phyloP scores from a whole-genome alignment of 2,329 filamentous ascomycete genomes.

The Chaetomium globosum region DNA sequence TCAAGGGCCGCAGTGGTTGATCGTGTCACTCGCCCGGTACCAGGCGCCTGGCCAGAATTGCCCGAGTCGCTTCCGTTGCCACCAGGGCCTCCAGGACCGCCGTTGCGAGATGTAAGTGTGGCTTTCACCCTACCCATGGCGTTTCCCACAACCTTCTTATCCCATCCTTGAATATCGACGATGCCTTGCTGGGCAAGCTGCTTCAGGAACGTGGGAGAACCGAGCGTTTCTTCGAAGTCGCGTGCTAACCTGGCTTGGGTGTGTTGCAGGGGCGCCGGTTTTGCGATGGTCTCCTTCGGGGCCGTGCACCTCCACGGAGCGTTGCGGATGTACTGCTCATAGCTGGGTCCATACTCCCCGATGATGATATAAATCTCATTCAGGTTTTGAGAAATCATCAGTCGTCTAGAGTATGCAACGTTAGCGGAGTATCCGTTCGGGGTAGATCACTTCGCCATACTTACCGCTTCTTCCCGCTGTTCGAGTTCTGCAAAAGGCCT shows the following conservation, averaged over 20 bases:
- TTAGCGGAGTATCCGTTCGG: not conserved
- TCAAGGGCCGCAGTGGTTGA: too few species aligned
- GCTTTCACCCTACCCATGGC: not conserved
- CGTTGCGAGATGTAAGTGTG: not conserved
- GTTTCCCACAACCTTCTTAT: not conserved
- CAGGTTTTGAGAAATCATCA: conserved; percentile 9
- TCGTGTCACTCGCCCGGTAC: not conserved
- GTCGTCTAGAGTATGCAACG: not conserved
- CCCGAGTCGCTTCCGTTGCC: not conserved
- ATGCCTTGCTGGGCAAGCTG: too few species aligned
- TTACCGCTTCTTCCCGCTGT: conserved; percentile 15
- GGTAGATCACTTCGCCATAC: not conserved
- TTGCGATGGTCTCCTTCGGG: too few species aligned
- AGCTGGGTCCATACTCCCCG: conserved; percentile 7
- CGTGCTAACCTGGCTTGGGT: not conserved
- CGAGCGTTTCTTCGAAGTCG: not conserved
- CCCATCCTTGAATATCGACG: too few species aligned
- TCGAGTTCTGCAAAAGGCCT: not conserved
- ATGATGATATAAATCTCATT: conserved; percentile 16
- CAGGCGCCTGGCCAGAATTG: not conserved
- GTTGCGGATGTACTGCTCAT: conserved; percentile 11
- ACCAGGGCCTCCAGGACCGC: not conserved
- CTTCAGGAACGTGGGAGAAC: too few species aligned
- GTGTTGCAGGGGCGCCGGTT: not conserved
- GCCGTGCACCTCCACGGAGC: not conserved